Base-by-base conservation (phyloP, 176 grass and related monocot genomes). In the Hsuehochloa calcarea region DNA sequence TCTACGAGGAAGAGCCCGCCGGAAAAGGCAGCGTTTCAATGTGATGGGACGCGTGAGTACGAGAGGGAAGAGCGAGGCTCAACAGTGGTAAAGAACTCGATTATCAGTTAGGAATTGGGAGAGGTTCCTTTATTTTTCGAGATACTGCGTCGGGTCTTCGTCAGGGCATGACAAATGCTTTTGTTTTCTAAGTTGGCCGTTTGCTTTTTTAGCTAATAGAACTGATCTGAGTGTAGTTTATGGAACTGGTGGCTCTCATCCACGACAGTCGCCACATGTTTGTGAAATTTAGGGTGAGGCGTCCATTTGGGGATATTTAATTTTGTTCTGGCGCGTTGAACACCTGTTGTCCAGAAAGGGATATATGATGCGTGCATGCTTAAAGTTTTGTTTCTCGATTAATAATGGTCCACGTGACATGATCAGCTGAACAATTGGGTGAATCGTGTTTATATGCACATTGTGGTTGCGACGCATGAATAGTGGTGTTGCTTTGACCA, bases 11-110 rank as follows among this genome's bases (percentile, higher is more conserved):
- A 15, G 63, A 23, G 73, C 34, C 34, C 76, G 44, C 68, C 15
- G 1, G 59, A 56, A 76, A 45, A 44, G 77, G 47, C 37, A 38
- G 5, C 70, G 60, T 67, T 23, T 56, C 78, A 58, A 23, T 58
- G 70, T 29, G 69, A 87, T 68, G 78, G 78, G 70, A 82, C 85
- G 70, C 39, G 49, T 59, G 85, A 81, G 34, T 70, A 78, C 50
- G n/a, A 70, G 8, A 0, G 3, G 1, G 1, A 6, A 5, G 2
- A 6, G 14, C 45, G 45, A 40, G 16, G 39, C 25, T 10, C 29
- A 31, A 40, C 44, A 44, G 71, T 67, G 20, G 11, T 5, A 23
- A 27, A 1, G 16, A 37, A 59, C 74, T 46, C 50, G 46, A 68
- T 76, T 23, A 55, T 62, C 39, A 11, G 12, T 29, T 63, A 27